phyloP scores from a whole-genome alignment of 805 yeast genomes.

The Debaryomyces maramus region DNA sequence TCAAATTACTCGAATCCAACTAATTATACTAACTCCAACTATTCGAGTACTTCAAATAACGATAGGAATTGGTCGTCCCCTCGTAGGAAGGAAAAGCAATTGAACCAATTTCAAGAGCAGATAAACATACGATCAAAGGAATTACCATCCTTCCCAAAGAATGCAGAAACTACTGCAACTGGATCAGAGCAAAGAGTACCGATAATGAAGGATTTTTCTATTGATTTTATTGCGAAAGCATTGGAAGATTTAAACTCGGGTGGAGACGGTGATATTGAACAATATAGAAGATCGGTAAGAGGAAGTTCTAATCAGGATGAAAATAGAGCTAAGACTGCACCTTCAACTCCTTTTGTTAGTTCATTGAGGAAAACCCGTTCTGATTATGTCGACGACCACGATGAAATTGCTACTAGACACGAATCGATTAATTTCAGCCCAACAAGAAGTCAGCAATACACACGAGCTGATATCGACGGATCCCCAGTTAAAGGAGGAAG shows the following conservation, averaged over 20 bases:
- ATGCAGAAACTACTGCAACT: slow-evolving; percentile 3
- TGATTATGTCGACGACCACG: slow-evolving; percentile 35
- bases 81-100: slow-evolving; percentile 32
- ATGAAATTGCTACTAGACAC: slow-evolving; percentile 36
- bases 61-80: slow-evolving; percentile 48
- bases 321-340: slow-evolving; percentile 13
- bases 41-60: slow-evolving; percentile 16
- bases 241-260: slow-evolving; percentile 46
- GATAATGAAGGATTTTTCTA: slow-evolving; percentile 42
- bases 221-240: slow-evolving; percentile 47
- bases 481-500: slow-evolving; percentile 8
- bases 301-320: slow-evolving; percentile 15
- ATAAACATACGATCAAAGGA: slow-evolving; percentile 37
- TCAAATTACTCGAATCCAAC: slow-evolving; percentile 42
- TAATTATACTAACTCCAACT: slow-evolving; percentile 24
- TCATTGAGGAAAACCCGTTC: slow-evolving; percentile 18
- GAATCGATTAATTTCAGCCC: slow-evolving; percentile 25
- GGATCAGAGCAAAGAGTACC: slow-evolving; percentile 26
- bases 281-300: slow-evolving; percentile 40
- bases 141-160: slow-evolving; percentile 17
- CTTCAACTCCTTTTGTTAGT: slow-evolving; percentile 16
- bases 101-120: slow-evolving; percentile 36
- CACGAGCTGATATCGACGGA: slow-evolving; percentile 5
- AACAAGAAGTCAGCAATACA: neutral
- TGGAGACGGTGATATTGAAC: slow-evolving; percentile 44